Base-by-base conservation (phyloP, 2,329 filamentous ascomycete genomes). In the Botrytis fabae region DNA sequence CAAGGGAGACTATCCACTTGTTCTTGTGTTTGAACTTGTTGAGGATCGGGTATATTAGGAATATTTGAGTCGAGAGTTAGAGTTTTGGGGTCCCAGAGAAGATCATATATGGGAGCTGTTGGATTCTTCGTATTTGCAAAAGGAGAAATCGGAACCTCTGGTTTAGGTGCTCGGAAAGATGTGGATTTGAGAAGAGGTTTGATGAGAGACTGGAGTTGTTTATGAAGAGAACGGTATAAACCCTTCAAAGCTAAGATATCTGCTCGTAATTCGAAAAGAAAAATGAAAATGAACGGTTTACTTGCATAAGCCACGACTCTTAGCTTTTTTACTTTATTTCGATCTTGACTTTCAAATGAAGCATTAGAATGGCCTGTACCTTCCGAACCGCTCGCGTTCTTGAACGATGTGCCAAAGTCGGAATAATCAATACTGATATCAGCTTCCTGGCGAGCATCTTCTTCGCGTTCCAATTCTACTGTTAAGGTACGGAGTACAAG, bases 201-300 rank as follows among this genome's bases (percentile, higher is more conserved):
- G 68, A 86, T 84, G 6, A 92, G 82, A 1, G 90, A 87, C 2
- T 84, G 82, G 20, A 92, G 85, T 77, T 92, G 89, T 75, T 87
- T 82, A 77, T 91, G 89, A 35, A 92, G 82, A 1, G 87, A 87
- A 63, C 85, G 85, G 79, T 91, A 91, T 12, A 91, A 81, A 0
- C 83, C 78, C n/a, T 87, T 83, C 80, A 84, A 86, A 6, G 86
- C 85, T 2, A 91, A 81, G 1, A 89, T 87, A 71, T 88, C 85
- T 10, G 91, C 91, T 64, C 85, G 85, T 60, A 87, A 83, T 65
- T 87, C 83, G 81, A 95, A 95, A 6, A 96, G 84, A 74, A 96
- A 91, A 1, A 91, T 88, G 80, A 93, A 95, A 65, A 95, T 87
- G 81, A 95, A 95, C 0, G 93, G 93, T 38, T 87, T 88, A 80